Evolutionary conservation across 148 eudicot species (phyloP), one percentile per base, ranked within the genome.

Genomic region (Rhododendron williamsianum): DNA sequence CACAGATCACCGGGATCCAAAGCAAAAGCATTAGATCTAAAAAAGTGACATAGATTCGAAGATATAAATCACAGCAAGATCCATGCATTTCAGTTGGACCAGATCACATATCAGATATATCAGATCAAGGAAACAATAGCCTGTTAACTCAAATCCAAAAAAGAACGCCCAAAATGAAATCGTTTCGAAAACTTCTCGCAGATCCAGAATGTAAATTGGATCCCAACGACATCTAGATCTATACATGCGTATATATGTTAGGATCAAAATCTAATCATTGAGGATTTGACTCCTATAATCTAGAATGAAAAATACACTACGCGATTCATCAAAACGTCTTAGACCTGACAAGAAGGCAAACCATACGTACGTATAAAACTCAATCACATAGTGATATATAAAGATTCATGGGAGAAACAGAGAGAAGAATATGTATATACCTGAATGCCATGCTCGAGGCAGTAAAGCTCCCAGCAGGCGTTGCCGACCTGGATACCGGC

Each of bases 371-470:
- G 76, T 85, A 85, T 67, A 67, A 78, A 45, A 54, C 81, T 84
- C 88, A 84, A 80, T 48, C 23, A 78, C 54, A 35, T 1, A 12
- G 3, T 0, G 27, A 65, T 8, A 9, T 46, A 45, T 45, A 45
- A 38, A 41, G 49, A 46, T 46, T 46, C 71, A n/a, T 65, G 71
- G 0, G 30, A 65, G 71, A 63, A 65, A 9, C 30, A 67, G 30
- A 67, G 73, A 67, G 73, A 67, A 25, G 33, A 0, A 67, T 33
- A 27, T 12, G 27, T 25, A 10, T 67, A 23, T 74, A 84, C 88
- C 88, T 87, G 86, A 78, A 87, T 87, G 76, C 88, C 88, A 49
- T 87, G 88, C 80, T 87, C 86, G 36, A 87, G 88, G 84, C 88
- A 87, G 65, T 84, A 87, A 25, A 87, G 88, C 81, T 87, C 88